These are phyloP conservation scores for Bipolaris victoriae DNA, from an alignment of 2,329 filamentous ascomycete genomes.

Conservation along the genomic window DNA sequence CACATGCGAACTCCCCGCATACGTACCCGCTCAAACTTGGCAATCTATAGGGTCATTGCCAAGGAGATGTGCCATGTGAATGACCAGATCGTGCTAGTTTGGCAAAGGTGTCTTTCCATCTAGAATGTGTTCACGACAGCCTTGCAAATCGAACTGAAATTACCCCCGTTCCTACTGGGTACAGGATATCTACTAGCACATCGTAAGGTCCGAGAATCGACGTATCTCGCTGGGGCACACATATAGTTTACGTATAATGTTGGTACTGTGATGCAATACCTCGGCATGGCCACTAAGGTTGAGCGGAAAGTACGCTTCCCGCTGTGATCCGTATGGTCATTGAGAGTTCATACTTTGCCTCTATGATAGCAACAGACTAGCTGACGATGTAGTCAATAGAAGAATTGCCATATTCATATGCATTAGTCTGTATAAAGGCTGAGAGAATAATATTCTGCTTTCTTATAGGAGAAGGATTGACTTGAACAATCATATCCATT, in stretches of 20 bases:
- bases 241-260: background rate
- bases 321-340: background rate
- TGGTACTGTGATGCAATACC: background rate
- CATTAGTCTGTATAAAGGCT: background rate
- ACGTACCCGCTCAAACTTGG: background rate
- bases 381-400: background rate
- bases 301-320: background rate
- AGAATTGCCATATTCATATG: background rate
- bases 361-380: background rate
- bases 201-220: background rate
- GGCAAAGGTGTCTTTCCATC: too few relatives aligned
- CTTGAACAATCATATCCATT: background rate
- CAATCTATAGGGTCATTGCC: background rate
- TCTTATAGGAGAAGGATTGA: background rate
- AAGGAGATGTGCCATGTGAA: background rate
- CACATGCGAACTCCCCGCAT: slow-evolving; percentile 10
- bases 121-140: background rate
- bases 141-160: too few relatives aligned
- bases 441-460: background rate
- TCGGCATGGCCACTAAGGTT: background rate
- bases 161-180: background rate
- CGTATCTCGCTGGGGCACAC: background rate
- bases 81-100: too few relatives aligned
- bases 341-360: background rate
- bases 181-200: background rate